These are phyloP conservation scores for Talaromyces marneffei DNA, from an alignment of 2,329 filamentous ascomycete species.

Conservation along the genomic window DNA sequence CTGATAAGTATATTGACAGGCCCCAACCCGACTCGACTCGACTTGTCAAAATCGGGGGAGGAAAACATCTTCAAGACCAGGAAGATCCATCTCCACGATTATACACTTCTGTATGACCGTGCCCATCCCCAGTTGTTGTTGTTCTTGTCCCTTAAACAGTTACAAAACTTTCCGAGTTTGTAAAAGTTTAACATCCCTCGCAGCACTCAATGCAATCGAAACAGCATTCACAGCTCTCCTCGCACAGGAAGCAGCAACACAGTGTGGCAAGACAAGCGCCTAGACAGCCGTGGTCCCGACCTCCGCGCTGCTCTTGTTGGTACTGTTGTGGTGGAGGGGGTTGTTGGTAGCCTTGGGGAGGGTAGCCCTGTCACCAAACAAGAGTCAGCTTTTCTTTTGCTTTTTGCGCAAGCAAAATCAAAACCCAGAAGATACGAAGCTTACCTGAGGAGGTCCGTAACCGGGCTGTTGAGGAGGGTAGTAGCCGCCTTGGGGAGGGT, in stretches of 20 bases:
- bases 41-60: not conserved
- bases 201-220: slow-evolving; percentile 55
- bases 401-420: not conserved
- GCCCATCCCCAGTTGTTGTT: too few species aligned
- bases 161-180: too few species aligned
- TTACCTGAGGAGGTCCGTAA: slow-evolving; percentile 34
- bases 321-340: slow-evolving; percentile 38
- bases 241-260: slow-evolving; percentile 60
- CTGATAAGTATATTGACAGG: not conserved
- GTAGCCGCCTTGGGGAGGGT: slow-evolving; percentile 12
- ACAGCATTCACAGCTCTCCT: slow-evolving; percentile 60
- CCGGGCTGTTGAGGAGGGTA: slow-evolving; percentile 26
- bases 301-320: slow-evolving; percentile 23
- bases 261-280: slow-evolving; percentile 49
- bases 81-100: not conserved
- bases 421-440: slow-evolving; percentile 12
- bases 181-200: slow-evolving; percentile 28
- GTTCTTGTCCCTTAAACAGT: too few species aligned
- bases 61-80: not conserved
- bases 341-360: slow-evolving; percentile 42
- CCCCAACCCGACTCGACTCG: not conserved
- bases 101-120: not conserved
- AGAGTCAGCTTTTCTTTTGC: not conserved
- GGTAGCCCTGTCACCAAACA: not conserved
- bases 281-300: slow-evolving; percentile 49